phyloP scores from a whole-genome alignment of 192 early-diverging fungal species.

The Linnemannia hyalina region DNA sequence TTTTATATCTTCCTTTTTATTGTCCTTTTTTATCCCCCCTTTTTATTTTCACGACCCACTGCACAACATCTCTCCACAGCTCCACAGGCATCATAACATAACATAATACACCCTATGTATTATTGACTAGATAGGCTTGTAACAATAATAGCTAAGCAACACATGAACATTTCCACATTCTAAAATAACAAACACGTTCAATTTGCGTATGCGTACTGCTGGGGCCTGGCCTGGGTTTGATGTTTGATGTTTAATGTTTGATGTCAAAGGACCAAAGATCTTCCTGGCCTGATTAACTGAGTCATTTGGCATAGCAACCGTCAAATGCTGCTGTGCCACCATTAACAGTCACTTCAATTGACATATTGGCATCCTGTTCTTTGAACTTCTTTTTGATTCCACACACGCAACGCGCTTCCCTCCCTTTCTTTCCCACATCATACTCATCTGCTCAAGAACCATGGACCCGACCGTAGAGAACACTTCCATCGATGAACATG shows the following conservation, averaged over 20 bases:
- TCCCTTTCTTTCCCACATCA: neutral
- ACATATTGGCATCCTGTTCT: neutral
- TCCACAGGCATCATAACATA: neutral
- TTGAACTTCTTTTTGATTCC: neutral
- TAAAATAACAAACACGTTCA: too few relatives aligned
- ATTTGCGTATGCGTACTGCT: too few relatives aligned
- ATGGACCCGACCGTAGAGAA: conserved; percentile 8
- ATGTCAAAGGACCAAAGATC: too few relatives aligned
- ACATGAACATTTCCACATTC: neutral
- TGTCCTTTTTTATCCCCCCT: neutral
- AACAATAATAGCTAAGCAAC: neutral
- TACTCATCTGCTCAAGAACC: neutral
- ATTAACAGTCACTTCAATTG: neutral
- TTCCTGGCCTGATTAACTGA: too few relatives aligned
- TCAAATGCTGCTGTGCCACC: too few relatives aligned
- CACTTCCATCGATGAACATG: neutral
- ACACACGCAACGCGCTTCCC: neutral
- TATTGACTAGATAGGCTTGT: neutral
- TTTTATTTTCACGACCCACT: neutral
- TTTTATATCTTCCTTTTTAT: too few relatives aligned
- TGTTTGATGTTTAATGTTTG: too few relatives aligned
- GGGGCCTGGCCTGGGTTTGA: too few relatives aligned
- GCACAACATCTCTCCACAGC: neutral
- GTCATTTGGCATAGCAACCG: neutral
- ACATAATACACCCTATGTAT: too few relatives aligned